Percentiles rank a stretch among this genome's conserved stretches.
These are phyloP conservation scores for Hysterium pulicare DNA, from an alignment of 2,329 filamentous ascomycete genomes.

Conservation along the genomic window DNA sequence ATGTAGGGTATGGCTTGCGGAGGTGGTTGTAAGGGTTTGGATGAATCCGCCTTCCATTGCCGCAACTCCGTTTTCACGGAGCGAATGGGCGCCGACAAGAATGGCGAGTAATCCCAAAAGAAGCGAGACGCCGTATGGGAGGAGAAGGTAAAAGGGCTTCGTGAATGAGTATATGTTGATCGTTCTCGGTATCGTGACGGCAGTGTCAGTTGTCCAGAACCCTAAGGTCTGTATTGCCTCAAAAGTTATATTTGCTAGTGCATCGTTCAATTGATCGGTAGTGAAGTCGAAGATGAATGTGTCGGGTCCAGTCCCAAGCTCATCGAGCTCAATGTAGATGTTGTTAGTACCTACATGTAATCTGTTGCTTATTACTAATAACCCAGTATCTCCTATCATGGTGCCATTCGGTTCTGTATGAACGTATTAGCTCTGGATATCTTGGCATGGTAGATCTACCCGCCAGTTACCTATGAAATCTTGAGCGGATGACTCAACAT, in stretches of 20 bases:
- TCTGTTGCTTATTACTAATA: too few species aligned
- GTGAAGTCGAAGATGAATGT: too few species aligned
- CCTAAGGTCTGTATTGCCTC: background rate
- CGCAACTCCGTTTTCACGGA: background rate
- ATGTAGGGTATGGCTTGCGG: background rate
- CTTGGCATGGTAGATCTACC: too few species aligned
- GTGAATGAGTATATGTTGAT: background rate
- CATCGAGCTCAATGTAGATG: too few species aligned
- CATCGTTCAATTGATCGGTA: background rate
- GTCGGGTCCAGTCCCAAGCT: too few species aligned
- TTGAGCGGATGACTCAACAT: too few species aligned
- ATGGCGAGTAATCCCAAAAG: background rate
- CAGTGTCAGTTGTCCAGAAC: background rate
- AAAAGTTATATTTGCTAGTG: background rate
- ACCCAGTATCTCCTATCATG: too few species aligned
- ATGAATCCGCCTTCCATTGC: background rate
- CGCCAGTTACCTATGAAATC: too few species aligned
- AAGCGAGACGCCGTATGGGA: background rate
- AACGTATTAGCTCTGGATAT: too few species aligned
- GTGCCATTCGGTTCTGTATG: too few species aligned
- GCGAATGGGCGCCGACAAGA: background rate
- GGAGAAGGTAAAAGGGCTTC: background rate
- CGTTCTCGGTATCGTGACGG: background rate
- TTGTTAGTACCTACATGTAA: too few species aligned
- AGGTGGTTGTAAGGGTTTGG: background rate